Percentiles rank a stretch among this genome's conserved stretches.
Evolutionary conservation across 108 stramenopile genomes (phyloP).

Genomic region (Poteriospumella lacustris): DNA sequence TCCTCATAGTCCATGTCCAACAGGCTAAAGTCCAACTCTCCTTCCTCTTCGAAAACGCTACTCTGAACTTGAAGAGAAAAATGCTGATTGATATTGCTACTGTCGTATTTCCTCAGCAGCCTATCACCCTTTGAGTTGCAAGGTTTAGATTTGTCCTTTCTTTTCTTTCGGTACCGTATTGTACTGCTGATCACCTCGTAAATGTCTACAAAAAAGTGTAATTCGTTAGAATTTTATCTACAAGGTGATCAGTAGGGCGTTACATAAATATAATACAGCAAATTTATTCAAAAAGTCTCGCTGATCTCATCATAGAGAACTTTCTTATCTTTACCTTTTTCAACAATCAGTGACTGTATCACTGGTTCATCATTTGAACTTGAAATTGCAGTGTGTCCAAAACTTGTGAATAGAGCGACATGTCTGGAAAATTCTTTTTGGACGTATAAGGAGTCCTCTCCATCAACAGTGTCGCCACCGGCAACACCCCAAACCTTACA

Average conservation of each 20-base stretch:
- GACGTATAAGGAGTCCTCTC: slow-evolving; percentile 6
- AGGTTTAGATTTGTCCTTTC: slow-evolving; percentile 8
- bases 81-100: slow-evolving; percentile 8
- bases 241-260: slow-evolving; percentile 6
- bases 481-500: slow-evolving; percentile 6
- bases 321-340: slow-evolving; percentile 9
- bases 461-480: slow-evolving; percentile 6
- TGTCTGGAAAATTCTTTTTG: slow-evolving; percentile 8
- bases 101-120: slow-evolving; percentile 6
- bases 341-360: slow-evolving; percentile 7
- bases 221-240: slow-evolving; percentile 9
- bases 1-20: slow-evolving; percentile 7
- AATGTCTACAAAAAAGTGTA: slow-evolving; percentile 9
- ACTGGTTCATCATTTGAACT: slow-evolving; percentile 8
- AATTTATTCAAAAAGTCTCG: slow-evolving; percentile 9
- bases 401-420: slow-evolving; percentile 7
- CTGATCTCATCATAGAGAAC: slow-evolving; percentile 7
- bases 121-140: slow-evolving; percentile 7
- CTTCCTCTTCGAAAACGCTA: slow-evolving; percentile 7
- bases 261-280: slow-evolving; percentile 9
- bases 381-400: slow-evolving; percentile 7
- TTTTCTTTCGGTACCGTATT: slow-evolving; percentile 8
- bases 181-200: slow-evolving; percentile 6
- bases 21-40: slow-evolving; percentile 6
- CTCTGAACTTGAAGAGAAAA: slow-evolving; percentile 8